Base-by-base conservation (phyloP, 164 flowering plant genomes). In the Piper betle region DNA sequence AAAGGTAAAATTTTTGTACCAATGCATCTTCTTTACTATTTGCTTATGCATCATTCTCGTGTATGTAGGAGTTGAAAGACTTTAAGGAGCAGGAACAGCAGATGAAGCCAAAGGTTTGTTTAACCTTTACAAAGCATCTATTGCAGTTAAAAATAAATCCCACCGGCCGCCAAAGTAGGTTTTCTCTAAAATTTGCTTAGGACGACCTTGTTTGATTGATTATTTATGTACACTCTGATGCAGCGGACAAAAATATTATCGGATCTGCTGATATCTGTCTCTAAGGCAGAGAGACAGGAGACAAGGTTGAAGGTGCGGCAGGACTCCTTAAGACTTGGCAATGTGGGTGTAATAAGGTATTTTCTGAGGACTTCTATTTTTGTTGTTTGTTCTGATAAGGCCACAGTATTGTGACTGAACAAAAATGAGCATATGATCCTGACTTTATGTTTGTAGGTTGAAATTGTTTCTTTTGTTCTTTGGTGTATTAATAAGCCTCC, bases 221-320 rank as follows among this genome's bases (percentile, higher is more conserved):
- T 9, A 46, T 46, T 46, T 6, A 10, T 2, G 9, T 46, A 6
- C 50, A 2, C 10, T 46, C 9, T 46, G 50, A 53, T 80, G 78
- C 90, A 94, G 99, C 83, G 95, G 75, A 74, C 78, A 41, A 94
- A 91, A 75, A 69, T 87, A 59, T 71, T 91, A 60, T 88, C 97
- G 52, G 99, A 94, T 79, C 77, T 94, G 53, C 74, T 91, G 59
- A 88, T 94, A 75, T 82, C 97, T 42, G 87, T 94, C 58, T 88
- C 97, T 52, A 94, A 88, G 81, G 91, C 96, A 37, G 97, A 94
- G 75, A 82, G 99, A 69, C 89, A 84, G 72, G 99, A 94, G 79
- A 88, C 99, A 57, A 83, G 99, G 74, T 68, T 83, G 83, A 94
- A 83, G 83, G 80, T 88, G 46, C 85, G 95, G 39, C 97, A 94